Evolutionary conservation across 2,329 filamentous ascomycete genomes (phyloP).

Genomic region (Diaporthe citrichinensis): DNA sequence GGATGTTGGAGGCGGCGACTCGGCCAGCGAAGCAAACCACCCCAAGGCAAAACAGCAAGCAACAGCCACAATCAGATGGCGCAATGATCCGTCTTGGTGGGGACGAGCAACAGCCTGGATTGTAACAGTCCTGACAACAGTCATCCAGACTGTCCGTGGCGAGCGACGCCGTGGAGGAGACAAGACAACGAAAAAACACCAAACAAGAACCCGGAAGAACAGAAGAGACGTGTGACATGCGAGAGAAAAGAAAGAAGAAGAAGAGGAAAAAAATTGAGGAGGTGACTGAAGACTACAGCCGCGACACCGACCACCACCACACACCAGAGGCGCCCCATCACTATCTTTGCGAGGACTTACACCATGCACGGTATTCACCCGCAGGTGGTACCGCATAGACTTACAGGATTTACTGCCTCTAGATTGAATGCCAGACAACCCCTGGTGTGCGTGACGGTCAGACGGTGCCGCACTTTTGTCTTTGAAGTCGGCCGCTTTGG

Average conservation of each 20-base stretch:
- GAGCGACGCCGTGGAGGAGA: not conserved
- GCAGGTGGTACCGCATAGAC: not conserved
- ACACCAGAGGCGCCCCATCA: not conserved
- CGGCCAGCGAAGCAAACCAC: too few relatives aligned
- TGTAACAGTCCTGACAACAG: not conserved
- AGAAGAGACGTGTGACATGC: not conserved
- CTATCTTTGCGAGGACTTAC: not conserved
- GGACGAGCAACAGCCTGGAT: not conserved
- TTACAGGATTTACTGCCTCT: not conserved
- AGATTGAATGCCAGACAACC: not conserved
- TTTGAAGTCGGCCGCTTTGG: not conserved
- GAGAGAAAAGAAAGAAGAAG: not conserved
- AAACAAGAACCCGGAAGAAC: not conserved
- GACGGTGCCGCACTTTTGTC: not conserved
- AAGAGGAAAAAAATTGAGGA: not conserved
- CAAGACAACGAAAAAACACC: not conserved
- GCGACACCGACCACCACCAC: not conserved
- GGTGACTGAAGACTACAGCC: not conserved
- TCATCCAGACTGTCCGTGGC: not conserved
- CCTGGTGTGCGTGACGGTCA: not conserved
- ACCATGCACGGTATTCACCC: not conserved
- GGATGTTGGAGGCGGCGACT: not conserved
- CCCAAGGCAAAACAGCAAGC: too few relatives aligned
- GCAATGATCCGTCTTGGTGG: not conserved
- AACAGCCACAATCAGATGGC: too few relatives aligned